Evolutionary conservation across 2,329 filamentous ascomycete species (phyloP).

Genomic region (Ophiostoma sp.): DNA sequence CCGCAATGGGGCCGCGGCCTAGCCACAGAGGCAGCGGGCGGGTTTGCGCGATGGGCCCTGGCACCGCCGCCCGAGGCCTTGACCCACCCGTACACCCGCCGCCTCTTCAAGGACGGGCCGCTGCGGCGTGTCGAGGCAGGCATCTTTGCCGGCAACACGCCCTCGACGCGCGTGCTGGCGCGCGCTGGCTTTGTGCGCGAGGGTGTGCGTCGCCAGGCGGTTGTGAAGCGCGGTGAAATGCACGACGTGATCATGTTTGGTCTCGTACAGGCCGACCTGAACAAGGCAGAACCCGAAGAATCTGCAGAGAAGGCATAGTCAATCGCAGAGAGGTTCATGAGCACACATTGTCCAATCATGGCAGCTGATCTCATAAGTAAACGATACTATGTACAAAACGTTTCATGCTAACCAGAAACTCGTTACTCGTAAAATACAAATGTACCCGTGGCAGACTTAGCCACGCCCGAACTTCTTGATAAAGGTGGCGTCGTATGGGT

Average conservation of each 20-base stretch:
- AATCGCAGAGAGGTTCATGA: neutral
- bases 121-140: slow-evolving; percentile 40
- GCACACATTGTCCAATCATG: neutral
- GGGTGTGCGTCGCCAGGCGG: slow-evolving; percentile 39
- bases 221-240: slow-evolving; percentile 39
- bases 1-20: slow-evolving; percentile 44
- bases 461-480: slow-evolving; percentile 43
- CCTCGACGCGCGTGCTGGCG: slow-evolving; percentile 40
- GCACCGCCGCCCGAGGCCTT: slow-evolving; percentile 1
- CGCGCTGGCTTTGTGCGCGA: slow-evolving; percentile 42
- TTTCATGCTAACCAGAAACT: neutral
- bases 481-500: slow-evolving; percentile 42
- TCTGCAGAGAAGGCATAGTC: neutral
- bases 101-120: slow-evolving; percentile 24
- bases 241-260: slow-evolving; percentile 38
- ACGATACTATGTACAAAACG: slow-evolving; percentile 10
- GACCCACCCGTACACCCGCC: neutral
- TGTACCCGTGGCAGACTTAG: neutral
- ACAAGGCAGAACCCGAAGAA: neutral
- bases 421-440: neutral
- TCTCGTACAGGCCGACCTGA: slow-evolving; percentile 27
- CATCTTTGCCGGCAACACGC: slow-evolving; percentile 38
- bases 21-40: slow-evolving; percentile 37
- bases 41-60: slow-evolving; percentile 42
- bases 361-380: neutral